Base-by-base conservation (phyloP, 768 basidiomycete species). In the Naganishia onofrii region DNA sequence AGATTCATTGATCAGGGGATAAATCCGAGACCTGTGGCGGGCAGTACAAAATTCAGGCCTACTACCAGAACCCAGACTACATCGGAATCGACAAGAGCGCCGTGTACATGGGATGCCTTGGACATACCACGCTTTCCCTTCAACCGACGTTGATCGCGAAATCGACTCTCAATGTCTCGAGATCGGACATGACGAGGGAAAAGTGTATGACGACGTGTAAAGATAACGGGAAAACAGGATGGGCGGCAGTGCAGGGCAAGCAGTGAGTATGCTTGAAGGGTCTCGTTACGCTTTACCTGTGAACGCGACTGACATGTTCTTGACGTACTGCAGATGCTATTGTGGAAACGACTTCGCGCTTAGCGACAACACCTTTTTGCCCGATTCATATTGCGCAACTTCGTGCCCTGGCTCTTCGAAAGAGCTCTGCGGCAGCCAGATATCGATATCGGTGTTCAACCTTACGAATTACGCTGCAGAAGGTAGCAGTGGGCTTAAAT, bases 331-430 rank as follows among this genome's bases (percentile, higher is more conserved):
- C 70, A 44, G 55, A 19, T 70, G 70, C 44, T 66, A 57, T 21
- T 70, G 70, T 53, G 70, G 70, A 12, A 57, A 66, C 26, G 32
- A 29, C 15, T 70, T 71, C 65, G 38, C 26, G 3, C 52, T 65
- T 17, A 65, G 65, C 7, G 29, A 70, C 32, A 32, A 34, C 36
- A 63, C 60, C 13, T 63, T 63, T 19, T 17, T 64, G 48, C 74
- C 76, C 36, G 60, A 63, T 15, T 63, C 60, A 26, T 63, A 63
- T 44, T 63, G 60, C 15, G 23, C 38, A 12, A 63, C 36, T 3
- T n/a, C 60, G 21, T 63, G 60, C 38, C 60, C 60, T 15, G 60
- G 60, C 7, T 44, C 38, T 42, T 63, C 60, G 9, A 63, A 42
- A 44, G 60, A 63, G 42, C 12, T 63, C 2, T 63, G 60, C 42